Base-by-base conservation (phyloP, 192 early-diverging fungal species). In the Entomortierella parvispora region DNA sequence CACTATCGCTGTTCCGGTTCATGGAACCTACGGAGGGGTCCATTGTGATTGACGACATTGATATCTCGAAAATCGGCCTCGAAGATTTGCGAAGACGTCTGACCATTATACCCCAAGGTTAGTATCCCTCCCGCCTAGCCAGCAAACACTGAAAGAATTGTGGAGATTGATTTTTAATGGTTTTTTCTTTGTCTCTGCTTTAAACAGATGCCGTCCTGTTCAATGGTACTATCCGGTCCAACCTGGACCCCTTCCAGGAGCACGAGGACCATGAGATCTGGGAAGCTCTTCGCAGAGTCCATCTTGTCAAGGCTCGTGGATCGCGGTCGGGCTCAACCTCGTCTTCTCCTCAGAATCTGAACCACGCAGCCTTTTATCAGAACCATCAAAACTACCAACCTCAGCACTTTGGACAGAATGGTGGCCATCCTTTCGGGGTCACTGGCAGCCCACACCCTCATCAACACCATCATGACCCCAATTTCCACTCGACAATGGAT, bases 71-170 rank as follows among this genome's bases (percentile, higher is more conserved):
- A 20, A 79, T 97, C 46, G 89, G 92, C n/a, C 67, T 94, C 53
- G 86, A 92, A 55, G 92, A 95, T 42, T 81, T 98, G 67, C 88
- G 97, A 17, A 80, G 85, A 25, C 81, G 85, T 37, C 57, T 99
- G 49, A 92, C 94, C 1, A 92, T 99, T 46, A 95, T 99, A 70
- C 95, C 96, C 37, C 95, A 99, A 82, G 93, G 80, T 81, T 62
- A 54, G 12, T 4, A n/a, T 26, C 17, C 4, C 40, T 25, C 37
- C 1, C 11, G 10, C 26, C 10, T 5, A 66, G 55, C 31, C 18
- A 11, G 15, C 44, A 40, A 40, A 40, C 37, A 40, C 37, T 40
- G 7, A 40, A n/a, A n/a, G n/a, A n/a, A n/a, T 25, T 34, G 4
- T 43, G 18, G 17, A 23, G 10, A 40, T 43, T 6, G 18, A 20